A percentile compares a stretch with the other conserved stretches of the same genome.
phyloP scores from a whole-genome alignment of 495 filamentous ascomycete genomes.

The Apodospora peruviana region DNA sequence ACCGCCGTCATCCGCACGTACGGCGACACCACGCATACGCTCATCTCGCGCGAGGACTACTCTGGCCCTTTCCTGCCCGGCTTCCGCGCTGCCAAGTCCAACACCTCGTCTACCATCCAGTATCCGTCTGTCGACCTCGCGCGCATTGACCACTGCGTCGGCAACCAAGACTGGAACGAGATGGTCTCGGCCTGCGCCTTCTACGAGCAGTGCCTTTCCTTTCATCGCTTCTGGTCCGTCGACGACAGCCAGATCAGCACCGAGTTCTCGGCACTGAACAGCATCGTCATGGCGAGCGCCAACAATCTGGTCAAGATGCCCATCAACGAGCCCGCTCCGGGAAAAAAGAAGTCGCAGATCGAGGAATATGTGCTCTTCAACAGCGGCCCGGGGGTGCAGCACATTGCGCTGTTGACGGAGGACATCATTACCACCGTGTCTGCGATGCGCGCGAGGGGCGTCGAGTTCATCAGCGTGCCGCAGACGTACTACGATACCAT shows the following conservation, averaged over 20 bases:
- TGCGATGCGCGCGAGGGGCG: constrained; percentile 69
- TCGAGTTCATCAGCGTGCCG: constrained; percentile 86
- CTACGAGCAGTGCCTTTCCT: constrained; percentile 83
- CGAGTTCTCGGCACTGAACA: constrained; percentile 78
- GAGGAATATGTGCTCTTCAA: constrained; percentile 91
- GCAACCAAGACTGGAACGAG: constrained; percentile 86
- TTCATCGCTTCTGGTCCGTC: constrained; percentile 93
- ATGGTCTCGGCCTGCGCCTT: constrained; percentile 82
- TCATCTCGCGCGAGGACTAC: constrained; percentile 65
- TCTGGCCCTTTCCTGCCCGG: constrained; percentile 74
- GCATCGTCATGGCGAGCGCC: constrained; percentile 81
- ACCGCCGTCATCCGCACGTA: constrained; percentile 79
- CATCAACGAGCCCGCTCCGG: constrained; percentile 89
- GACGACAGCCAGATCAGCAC: constrained; percentile 85
- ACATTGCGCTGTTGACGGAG: constrained; percentile 75
- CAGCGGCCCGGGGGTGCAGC: constrained; percentile 79
- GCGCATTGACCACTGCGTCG: constrained; percentile 87
- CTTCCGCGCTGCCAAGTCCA: constrained; percentile 48
- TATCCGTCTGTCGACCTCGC: constrained; percentile 60
- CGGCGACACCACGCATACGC: constrained; percentile 86
- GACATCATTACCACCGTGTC: constrained; percentile 72
- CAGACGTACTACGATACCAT: constrained; percentile 77
- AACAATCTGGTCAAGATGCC: constrained; percentile 83
- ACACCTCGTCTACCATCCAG: constrained; percentile 18
- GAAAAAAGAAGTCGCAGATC: constrained; percentile 82